These are phyloP conservation scores for Phytophthora tentaculata DNA, from an alignment of 352 stramenopile genomes.

Conservation along the genomic window DNA sequence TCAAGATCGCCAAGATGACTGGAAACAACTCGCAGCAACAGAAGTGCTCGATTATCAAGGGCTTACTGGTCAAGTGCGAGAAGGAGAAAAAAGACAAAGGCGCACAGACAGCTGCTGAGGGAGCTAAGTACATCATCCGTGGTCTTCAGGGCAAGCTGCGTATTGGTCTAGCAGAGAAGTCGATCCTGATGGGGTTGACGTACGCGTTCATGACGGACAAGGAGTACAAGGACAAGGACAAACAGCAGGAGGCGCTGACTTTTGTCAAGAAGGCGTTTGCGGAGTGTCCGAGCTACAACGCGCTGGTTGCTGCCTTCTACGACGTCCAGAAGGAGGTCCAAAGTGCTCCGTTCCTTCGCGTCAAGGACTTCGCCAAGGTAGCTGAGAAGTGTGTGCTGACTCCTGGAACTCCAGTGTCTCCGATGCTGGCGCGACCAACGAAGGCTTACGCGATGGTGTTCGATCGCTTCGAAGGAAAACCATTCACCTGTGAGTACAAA, in stretches of 20 bases:
- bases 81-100: conserved; percentile 78
- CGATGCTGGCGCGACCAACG: conserved; percentile 99
- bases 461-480: conserved; percentile 94
- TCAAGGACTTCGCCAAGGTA: conserved; percentile 66
- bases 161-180: conserved; percentile 97
- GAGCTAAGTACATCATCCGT: conserved; percentile 98
- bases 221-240: conserved; percentile 80
- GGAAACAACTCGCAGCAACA: conserved; percentile 96
- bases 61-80: conserved; percentile 93
- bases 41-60: conserved; percentile 98
- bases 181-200: conserved; percentile 96
- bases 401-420: conserved; percentile 97
- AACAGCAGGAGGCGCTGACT: conserved; percentile 89
- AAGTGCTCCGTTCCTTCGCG: conserved; percentile 52
- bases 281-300: conserved; percentile 97
- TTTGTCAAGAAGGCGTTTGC: conserved; percentile 98
- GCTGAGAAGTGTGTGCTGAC: conserved; percentile 89
- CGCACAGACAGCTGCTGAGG: conserved; percentile 71
- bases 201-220: conserved; percentile 95
- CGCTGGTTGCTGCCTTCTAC: conserved; percentile 92
- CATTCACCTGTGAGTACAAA: conserved; percentile 99
- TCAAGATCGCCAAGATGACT: conserved; percentile 95
- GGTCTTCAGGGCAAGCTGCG: conserved; percentile 98
- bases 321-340: conserved; percentile 51
- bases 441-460: conserved; percentile 97